Evolutionary conservation across 2,329 filamentous ascomycete genomes (phyloP).

Genomic region (Penicillium sp.): DNA sequence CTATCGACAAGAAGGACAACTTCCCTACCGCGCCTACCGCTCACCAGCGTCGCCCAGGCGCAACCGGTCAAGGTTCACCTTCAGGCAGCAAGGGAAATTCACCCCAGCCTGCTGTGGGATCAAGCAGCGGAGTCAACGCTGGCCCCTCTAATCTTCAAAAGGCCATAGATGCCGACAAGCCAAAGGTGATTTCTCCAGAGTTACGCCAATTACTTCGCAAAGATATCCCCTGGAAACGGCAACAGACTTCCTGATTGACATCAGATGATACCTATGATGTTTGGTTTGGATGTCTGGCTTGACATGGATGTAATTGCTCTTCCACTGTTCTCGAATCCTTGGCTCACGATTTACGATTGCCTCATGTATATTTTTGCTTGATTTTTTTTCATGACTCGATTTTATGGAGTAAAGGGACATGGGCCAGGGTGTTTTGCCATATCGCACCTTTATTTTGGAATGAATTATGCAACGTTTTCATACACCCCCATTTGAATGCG

Average conservation of each 20-base stretch:
- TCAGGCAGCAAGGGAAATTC: constrained; percentile 31
- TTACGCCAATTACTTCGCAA: constrained; percentile 60
- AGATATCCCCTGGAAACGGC: constrained; percentile 51
- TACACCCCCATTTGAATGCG: background rate
- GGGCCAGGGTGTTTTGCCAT: background rate
- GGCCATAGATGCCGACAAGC: constrained; percentile 28
- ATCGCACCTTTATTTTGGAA: background rate
- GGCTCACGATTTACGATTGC: constrained; percentile 3
- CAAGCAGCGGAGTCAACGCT: constrained; percentile 26
- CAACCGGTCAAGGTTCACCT: constrained; percentile 14
- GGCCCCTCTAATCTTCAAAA: constrained; percentile 19
- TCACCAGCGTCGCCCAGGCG: constrained; percentile 48
- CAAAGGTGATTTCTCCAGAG: constrained; percentile 62
- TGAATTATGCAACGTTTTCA: background rate
- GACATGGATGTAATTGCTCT: background rate
- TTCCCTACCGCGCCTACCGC: constrained; percentile 63
- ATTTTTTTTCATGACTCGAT: background rate
- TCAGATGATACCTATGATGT: background rate
- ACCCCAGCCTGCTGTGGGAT: constrained; percentile 22
- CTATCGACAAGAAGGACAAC: constrained; percentile 85
- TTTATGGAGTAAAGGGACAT: background rate
- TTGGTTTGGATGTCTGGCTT: background rate
- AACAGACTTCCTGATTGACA: constrained; percentile 10
- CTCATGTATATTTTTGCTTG: background rate
- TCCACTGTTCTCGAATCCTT: background rate